Evolutionary conservation across 192 early-diverging fungal species (phyloP).

Genomic region (Rhizophagus sp.): DNA sequence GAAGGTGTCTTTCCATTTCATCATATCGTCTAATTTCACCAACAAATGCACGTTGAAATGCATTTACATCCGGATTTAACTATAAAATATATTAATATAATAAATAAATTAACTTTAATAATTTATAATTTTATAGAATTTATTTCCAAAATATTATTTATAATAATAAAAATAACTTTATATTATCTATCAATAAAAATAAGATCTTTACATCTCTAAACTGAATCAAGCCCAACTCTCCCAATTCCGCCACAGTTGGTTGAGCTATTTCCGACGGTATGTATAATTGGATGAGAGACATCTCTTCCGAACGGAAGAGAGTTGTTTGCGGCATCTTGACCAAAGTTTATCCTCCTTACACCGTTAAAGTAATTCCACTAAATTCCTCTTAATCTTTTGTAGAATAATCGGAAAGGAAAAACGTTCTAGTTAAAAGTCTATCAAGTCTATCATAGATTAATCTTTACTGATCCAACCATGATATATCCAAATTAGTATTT

Average conservation of each 20-base stretch:
- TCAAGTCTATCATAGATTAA: too few relatives aligned
- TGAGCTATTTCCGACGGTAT: constrained; percentile 94
- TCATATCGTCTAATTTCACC: constrained; percentile 93
- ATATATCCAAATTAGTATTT: too few relatives aligned
- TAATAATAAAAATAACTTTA: neutral
- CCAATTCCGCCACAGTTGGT: constrained; percentile 89
- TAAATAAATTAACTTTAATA: neutral
- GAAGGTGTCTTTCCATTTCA: constrained; percentile 95
- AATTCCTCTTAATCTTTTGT: too few relatives aligned
- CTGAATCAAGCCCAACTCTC: constrained; percentile 91
- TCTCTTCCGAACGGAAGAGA: constrained; percentile 92
- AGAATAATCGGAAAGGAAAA: too few relatives aligned
- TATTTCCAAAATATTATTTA: neutral
- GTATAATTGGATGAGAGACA: constrained; percentile 94
- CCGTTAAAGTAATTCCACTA: too few relatives aligned
- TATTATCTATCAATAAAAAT: neutral
- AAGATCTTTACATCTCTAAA: constrained; percentile 83
- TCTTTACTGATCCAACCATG: too few relatives aligned
- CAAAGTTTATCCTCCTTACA: too few relatives aligned
- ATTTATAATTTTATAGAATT: neutral
- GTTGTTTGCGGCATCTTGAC: constrained; percentile 48
- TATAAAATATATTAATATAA: constrained; percentile 35
- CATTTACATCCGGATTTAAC: constrained; percentile 93
- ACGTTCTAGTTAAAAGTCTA: too few relatives aligned
- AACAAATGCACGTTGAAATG: constrained; percentile 96